Percentiles rank a stretch among this genome's conserved stretches.
phyloP scores from a whole-genome alignment of 768 basidiomycete genomes.

The Lactarius hatsudake region DNA sequence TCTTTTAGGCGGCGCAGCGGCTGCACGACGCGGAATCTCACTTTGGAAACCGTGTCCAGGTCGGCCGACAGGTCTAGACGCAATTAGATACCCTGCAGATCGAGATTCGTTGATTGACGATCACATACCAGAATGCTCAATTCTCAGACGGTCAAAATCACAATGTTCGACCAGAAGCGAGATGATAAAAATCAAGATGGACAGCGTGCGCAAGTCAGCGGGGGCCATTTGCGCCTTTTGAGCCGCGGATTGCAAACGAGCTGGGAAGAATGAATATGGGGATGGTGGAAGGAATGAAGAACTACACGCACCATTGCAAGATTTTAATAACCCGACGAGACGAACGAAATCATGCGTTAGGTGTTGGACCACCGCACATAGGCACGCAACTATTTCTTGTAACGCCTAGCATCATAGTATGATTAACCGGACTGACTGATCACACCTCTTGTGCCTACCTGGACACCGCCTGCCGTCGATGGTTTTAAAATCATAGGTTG shows the following conservation, averaged over 20 bases:
- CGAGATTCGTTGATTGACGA: neutral
- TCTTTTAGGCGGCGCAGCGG: neutral
- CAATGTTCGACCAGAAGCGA: slow-evolving; percentile 86
- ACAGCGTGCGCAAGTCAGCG: slow-evolving; percentile 53
- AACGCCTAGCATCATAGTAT: slow-evolving; percentile 52
- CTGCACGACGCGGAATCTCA: neutral
- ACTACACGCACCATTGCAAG: slow-evolving; percentile 66
- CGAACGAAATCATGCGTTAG: slow-evolving; percentile 84
- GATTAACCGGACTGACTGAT: neutral
- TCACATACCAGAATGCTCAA: slow-evolving; percentile 55
- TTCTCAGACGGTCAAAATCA: slow-evolving; percentile 75
- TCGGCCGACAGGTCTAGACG: slow-evolving; percentile 22
- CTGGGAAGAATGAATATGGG: slow-evolving; percentile 34
- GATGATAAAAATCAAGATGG: slow-evolving; percentile 79
- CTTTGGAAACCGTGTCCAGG: slow-evolving; percentile 26
- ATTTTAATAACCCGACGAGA: slow-evolving; percentile 76
- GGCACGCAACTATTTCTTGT: slow-evolving; percentile 90
- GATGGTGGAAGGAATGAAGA: neutral
- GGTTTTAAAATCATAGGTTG: slow-evolving; percentile 94
- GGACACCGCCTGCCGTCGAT: slow-evolving; percentile 59
- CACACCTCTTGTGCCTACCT: slow-evolving; percentile 42
- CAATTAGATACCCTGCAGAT: neutral
- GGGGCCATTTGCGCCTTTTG: slow-evolving; percentile 45
- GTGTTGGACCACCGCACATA: slow-evolving; percentile 80
- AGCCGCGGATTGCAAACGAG: slow-evolving; percentile 60